Evolutionary conservation across 805 yeast species (phyloP), one percentile per base, ranked within the genome.

Genomic region (Candida pseudofarinosa): DNA sequence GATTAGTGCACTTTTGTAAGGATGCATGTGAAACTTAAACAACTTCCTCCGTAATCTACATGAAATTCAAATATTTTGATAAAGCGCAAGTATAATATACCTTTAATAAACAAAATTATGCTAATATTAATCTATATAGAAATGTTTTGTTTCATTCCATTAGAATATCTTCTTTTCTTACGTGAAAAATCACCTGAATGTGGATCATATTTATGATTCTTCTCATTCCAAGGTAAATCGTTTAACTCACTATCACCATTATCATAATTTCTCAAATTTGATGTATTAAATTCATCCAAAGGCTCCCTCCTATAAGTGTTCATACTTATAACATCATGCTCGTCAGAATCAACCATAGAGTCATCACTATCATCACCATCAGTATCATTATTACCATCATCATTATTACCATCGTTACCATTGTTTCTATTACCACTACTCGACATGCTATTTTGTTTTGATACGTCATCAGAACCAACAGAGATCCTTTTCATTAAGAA

Each of bases 341-440:
- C 30, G 18, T 4, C 20, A 13, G 14, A 31, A 15, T 33, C 4
- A 26, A 33, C 38, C 7, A 26, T 34, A 17, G 19, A 42, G 31
- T 37, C 50, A 30, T 37, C 43, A 28, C 43, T 46, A 23, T 48
- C 46, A n/a, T 41, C 43, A 16, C 38, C 46, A 20, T 23, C 47
- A 20, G 42, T 43, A 3, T 45, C 46, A 19, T 39, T 39, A 17
- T 36, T 44, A 28, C 41, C 45, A 4, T 44, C 52, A 19, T 51
- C 50, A 1, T 44, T 52, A n/a, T 48, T 46, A 17, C 39, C 44
- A 19, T 41, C 48, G 30, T 47, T 48, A 3, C 42, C 42, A 20
- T 33, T 32, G 16, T 39, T 38, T 23, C 38, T 45, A 20, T 45
- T 43, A 20, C 23, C 37, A 10, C 33, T 39, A 36, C 23, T 38